These are phyloP conservation scores for Clitoria ternatea DNA, from an alignment of 306 rosid genomes.

Conservation along the genomic window DNA sequence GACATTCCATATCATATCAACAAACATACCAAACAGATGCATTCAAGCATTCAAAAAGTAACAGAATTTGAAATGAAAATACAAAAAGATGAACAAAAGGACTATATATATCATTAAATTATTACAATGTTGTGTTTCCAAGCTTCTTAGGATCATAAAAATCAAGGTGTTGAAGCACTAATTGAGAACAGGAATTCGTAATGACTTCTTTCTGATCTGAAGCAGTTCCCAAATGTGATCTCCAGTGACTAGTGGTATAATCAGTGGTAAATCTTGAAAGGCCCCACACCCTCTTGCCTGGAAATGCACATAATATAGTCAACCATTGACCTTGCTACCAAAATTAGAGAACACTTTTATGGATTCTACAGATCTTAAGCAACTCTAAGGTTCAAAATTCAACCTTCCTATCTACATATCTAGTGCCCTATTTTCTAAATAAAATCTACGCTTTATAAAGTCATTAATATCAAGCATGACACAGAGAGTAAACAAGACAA, in stretches of 20 bases:
- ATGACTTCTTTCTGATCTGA: too few relatives aligned
- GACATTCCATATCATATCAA: background rate
- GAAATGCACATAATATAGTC: constrained; percentile 26
- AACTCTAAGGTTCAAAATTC: too few relatives aligned
- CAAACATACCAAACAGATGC: background rate
- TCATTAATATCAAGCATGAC: background rate
- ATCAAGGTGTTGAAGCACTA: constrained; percentile 72
- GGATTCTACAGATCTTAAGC: too few relatives aligned
- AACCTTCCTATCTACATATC: too few relatives aligned
- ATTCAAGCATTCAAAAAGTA: background rate
- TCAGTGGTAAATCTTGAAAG: constrained; percentile 61
- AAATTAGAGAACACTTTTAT: too few relatives aligned
- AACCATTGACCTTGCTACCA: too few relatives aligned
- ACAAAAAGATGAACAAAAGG: background rate
- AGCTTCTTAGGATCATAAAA: constrained; percentile 79
- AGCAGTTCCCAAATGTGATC: too few relatives aligned
- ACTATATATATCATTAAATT: too few relatives aligned
- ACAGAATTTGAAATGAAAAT: constrained; percentile 20
- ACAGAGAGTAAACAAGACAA: background rate
- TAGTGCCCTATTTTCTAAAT: too few relatives aligned
- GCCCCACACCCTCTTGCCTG: constrained; percentile 63
- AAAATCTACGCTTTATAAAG: too few relatives aligned
- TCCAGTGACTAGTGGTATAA: constrained; percentile 51
- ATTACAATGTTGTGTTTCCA: constrained; percentile 5
- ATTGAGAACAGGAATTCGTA: too few relatives aligned